These are phyloP conservation scores for Diaporthe australafricana DNA, from an alignment of 2,329 filamentous ascomycete genomes.

Conservation along the genomic window DNA sequence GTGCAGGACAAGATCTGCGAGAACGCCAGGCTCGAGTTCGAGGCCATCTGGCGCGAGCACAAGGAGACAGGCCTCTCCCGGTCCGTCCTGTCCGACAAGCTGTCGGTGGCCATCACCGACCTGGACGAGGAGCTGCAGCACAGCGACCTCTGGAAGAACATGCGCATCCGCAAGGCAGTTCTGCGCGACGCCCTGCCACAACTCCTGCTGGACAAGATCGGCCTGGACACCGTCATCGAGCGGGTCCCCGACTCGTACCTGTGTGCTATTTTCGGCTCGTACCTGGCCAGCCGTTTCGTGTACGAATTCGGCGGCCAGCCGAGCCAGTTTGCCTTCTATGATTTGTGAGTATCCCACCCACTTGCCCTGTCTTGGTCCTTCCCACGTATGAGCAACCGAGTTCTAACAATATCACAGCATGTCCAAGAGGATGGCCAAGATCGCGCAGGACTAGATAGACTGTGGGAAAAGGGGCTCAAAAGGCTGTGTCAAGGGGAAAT, in stretches of 20 bases:
- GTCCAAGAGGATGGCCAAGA: conserved; percentile 71
- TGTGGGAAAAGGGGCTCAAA: not conserved
- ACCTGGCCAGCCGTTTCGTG: conserved; percentile 93
- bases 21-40: conserved; percentile 94
- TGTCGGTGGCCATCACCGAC: conserved; percentile 93
- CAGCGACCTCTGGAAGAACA: conserved; percentile 90
- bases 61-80: conserved; percentile 82
- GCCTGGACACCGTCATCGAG: conserved; percentile 85
- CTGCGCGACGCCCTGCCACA: conserved; percentile 87
- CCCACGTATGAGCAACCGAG: no score
- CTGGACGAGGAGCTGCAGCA: conserved; percentile 96
- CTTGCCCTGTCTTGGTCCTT: not conserved
- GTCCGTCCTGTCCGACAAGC: conserved; percentile 89
- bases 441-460: conserved; percentile 41
- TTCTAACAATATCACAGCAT: conserved; percentile 62
- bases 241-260: conserved; percentile 94
- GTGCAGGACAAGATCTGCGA: conserved; percentile 92
- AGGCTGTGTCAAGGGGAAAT: not conserved
- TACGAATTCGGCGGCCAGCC: conserved; percentile 94
- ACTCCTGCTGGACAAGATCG: conserved; percentile 88
- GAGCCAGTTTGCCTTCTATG: conserved; percentile 97
- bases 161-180: conserved; percentile 80
- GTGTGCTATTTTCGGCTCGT: conserved; percentile 94
- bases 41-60: conserved; percentile 97
- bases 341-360: conserved; percentile 78